Evolutionary conservation across 2,329 filamentous ascomycete species (phyloP), one percentile per base, ranked within the genome.

Genomic region (Aspergillus latus): DNA sequence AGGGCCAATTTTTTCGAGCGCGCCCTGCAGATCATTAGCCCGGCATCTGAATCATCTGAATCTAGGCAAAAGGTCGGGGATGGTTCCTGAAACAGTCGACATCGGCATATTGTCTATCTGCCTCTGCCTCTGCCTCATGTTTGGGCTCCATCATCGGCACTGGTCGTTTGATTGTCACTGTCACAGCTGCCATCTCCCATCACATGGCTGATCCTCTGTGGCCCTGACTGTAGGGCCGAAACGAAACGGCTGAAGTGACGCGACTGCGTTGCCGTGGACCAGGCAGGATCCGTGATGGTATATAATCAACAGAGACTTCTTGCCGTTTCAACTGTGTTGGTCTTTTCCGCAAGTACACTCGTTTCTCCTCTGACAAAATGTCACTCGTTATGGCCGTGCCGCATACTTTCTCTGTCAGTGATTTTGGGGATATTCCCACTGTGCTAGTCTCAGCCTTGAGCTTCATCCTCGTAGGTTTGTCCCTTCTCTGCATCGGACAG

Each of bases 341-440:
- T 34, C 29, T 47, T 16, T 30, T 30, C n/a, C 11, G 29, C n/a
- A 47, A 13, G 6, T 5, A 30, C 10, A 5, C 10, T 37, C 8
- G 21, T 21, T 13, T 45, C 43, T 9, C 32, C n/a, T 5, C 34
- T 13, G 44, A 10, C 36, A 57, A 48, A 28, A 51, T 56, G 37
- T 52, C 58, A 16, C 46, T 61, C 52, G 28, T 51, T 3, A 50
- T 61, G 53, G 51, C 39, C 30, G 48, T 61, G 30, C 57, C 59
- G 1, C 56, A 54, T n/a, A 43, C 56, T 10, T 47, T 54, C 21
- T 49, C 56, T 3, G 44, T 56, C 10, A 47, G 52, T 11, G 39
- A 45, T 4, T 34, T 57, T 15, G 28, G 28, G 8, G 56, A 56
- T 29, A 9, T 48, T 13, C 54, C 56, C 9, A 45, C 56, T 7